phyloP scores from a whole-genome alignment of 345 rosid genomes.

The Brassica juncea region DNA sequence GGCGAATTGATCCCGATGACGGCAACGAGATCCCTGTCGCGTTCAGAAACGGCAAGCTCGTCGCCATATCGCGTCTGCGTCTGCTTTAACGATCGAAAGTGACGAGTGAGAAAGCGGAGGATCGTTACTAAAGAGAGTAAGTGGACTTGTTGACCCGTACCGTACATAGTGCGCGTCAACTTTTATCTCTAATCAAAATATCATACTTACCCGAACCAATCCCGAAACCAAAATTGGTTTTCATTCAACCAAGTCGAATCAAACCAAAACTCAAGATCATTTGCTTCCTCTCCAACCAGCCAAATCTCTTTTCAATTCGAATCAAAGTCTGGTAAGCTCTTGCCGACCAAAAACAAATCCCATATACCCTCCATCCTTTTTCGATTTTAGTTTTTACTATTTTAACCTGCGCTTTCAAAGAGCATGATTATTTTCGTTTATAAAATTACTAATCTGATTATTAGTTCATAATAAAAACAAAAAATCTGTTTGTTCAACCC shows the following conservation, averaged over 20 bases:
- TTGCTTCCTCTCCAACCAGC: not conserved
- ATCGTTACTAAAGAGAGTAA: constrained; percentile 12
- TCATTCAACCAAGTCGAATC: not conserved
- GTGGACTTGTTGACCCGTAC: constrained; percentile 16
- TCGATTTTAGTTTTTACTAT: no score
- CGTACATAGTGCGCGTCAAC: constrained; percentile 25
- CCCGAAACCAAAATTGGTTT: not conserved
- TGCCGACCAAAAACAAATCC: no score
- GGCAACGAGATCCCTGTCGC: constrained; percentile 23
- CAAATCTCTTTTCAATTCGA: not conserved
- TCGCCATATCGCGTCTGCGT: constrained; percentile 44
- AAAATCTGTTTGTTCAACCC: no score
- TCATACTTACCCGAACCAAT: not conserved
- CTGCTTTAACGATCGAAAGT: not conserved
- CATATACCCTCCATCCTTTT: no score
- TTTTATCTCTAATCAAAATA: not conserved
- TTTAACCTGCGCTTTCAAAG: no score
- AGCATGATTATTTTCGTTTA: no score
- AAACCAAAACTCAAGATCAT: not conserved
- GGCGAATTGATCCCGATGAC: constrained; percentile 16
- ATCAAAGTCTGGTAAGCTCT: no score
- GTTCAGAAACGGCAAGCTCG: constrained; percentile 37
- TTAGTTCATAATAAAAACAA: no score
- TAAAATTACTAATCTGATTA: no score
- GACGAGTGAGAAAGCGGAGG: constrained; percentile 8